Evolutionary conservation across 306 rosid species (phyloP), one percentile per base, ranked within the genome.

Genomic region (Pueraria montana): DNA sequence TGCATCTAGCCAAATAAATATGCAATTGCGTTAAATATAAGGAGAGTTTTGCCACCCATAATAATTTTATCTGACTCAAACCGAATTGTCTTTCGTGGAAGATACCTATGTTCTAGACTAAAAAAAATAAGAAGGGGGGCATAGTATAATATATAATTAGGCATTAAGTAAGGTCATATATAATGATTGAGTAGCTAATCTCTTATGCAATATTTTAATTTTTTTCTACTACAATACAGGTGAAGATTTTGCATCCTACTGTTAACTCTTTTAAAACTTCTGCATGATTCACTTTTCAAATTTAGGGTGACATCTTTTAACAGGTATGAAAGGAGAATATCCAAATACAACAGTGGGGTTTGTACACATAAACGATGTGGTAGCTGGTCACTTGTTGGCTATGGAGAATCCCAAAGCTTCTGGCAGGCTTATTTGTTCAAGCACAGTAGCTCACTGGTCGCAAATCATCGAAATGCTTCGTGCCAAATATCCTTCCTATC

Each of bases 331-430:
- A 69, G 97, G 90, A 30, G 95, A 87, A 65, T 91, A 91, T 77
- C 98, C 95, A 53, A 95, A 95, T 80, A 78, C 78, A 24, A 89
- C 89, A 6, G 80, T 93, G 24, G 97, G 98, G 48, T 93, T 93
- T 78, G 97, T 95, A 61, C 97, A 95, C 86, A 86, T 93, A 80
- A 88, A 95, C n/a, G 95, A 93, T 46, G 98, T 90, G 43, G 81
- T 91, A 40, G 85, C 84, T n/a, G 93, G 93, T 66, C 97, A 95
- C 75, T 43, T 91, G 26, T 71, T 95, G 65, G 97, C 95, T 11
- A 95, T 93, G 97, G 92, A 90, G 81, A 81, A 93, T 6, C 58
- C 80, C 26, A 84, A 82, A 55, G 93, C 91, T 65, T 89, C 92
- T 23, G 97, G 97, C 10, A 90, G 97, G 84, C 88, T 91, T 21